phyloP scores from a whole-genome alignment of 1,139 yeast genomes.

The Tardiomyces blankii region DNA sequence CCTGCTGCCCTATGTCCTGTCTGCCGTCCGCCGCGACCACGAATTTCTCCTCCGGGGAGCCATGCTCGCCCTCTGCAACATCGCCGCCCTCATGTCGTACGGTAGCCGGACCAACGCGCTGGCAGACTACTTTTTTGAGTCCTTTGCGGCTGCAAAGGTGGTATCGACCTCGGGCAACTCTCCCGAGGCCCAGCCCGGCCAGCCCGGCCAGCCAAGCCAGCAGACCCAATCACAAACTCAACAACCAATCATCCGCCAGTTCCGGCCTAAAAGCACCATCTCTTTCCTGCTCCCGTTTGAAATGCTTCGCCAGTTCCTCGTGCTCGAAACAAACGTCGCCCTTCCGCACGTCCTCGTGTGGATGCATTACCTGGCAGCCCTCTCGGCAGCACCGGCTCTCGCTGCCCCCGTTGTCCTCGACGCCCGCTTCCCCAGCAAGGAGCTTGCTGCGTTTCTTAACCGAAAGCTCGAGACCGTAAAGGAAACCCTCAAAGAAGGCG shows the following conservation, averaged over 20 bases:
- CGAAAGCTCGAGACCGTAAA: neutral
- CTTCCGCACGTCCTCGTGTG: constrained; percentile 16
- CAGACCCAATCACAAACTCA: neutral
- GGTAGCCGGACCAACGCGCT: constrained; percentile 11
- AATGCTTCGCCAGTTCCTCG: neutral
- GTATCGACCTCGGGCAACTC: neutral
- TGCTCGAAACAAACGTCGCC: constrained; percentile 3
- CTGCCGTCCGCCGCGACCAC: neutral
- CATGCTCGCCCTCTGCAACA: constrained; percentile 17
- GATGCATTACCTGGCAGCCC: constrained; percentile 15
- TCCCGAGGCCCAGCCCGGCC: neutral
- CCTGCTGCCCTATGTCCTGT: neutral
- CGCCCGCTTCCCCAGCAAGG: constrained; percentile 2
- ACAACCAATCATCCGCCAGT: too few relatives aligned
- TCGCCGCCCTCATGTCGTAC: constrained; percentile 17
- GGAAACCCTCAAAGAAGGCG: neutral
- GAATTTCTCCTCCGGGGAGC: constrained; percentile 10
- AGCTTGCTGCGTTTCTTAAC: constrained; percentile 9
- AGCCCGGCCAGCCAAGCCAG: neutral
- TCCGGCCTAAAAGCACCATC: neutral
- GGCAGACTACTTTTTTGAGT: constrained; percentile 3
- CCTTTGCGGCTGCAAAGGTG: neutral
- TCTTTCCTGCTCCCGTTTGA: neutral
- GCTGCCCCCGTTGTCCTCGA: constrained; percentile 1
- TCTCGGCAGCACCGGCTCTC: constrained; percentile 9